Conservation (phyloP, 225 moss, liverwort and hornwort species). For the Physcomitrium patens region DNA sequence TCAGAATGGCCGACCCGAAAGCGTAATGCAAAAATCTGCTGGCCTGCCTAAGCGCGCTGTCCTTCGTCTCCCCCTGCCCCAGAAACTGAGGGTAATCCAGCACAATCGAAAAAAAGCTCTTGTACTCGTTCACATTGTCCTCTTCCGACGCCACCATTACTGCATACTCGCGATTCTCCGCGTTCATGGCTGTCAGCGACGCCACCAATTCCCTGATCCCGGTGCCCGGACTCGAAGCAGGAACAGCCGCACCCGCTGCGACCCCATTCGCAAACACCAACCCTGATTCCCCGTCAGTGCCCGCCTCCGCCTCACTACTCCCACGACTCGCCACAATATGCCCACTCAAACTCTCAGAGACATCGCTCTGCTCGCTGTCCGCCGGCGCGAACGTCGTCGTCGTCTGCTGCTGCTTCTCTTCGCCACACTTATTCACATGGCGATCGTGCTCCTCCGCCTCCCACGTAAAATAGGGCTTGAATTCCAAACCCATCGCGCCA, state of each 20-base stretch:
- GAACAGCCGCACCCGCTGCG: constrained; percentile 34
- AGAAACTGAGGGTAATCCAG: constrained; percentile 56
- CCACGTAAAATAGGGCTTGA: constrained; percentile 60
- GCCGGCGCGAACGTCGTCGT: constrained; percentile 25
- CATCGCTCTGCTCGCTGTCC: constrained; percentile 30
- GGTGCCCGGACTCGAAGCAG: constrained; percentile 17
- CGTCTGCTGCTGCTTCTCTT: constrained; percentile 44
- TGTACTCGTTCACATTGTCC: constrained; percentile 51
- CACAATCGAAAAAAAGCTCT: constrained; percentile 57
- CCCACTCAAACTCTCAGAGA: constrained; percentile 27
- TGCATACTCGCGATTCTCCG: constrained; percentile 47
- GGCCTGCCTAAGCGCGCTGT: constrained; percentile 47
- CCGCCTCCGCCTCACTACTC: not conserved
- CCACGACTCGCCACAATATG: not conserved
- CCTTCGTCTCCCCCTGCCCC: constrained; percentile 58
- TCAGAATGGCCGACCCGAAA: constrained; percentile 52
- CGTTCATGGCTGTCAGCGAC: constrained; percentile 42
- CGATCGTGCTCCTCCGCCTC: constrained; percentile 51
- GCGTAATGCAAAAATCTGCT: constrained; percentile 54
- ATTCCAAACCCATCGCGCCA: constrained; percentile 55
- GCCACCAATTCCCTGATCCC: constrained; percentile 39
- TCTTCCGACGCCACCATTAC: constrained; percentile 59
- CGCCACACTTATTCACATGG: constrained; percentile 31
- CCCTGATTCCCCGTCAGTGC: constrained; percentile 10
- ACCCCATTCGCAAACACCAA: constrained; percentile 52